Evolutionary conservation across 176 grass and related monocot species (phyloP).

Genomic region (Phragmites australis): DNA sequence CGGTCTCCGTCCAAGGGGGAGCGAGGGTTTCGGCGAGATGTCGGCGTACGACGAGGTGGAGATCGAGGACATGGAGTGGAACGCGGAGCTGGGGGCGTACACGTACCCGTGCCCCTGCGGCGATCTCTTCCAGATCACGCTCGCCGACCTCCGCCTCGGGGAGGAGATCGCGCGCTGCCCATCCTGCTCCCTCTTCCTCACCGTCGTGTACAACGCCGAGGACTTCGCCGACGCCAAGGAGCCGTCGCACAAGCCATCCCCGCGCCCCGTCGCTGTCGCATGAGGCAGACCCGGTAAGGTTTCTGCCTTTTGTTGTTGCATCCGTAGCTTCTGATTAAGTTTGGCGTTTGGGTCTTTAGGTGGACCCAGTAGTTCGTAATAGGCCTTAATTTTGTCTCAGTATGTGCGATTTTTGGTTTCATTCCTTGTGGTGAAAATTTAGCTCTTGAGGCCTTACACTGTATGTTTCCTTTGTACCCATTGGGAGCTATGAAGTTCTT

Average conservation of each 20-base stretch:
- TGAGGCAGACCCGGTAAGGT: conserved; percentile 48
- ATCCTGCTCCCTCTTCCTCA: conserved; percentile 93
- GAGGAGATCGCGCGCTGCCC: conserved; percentile 97
- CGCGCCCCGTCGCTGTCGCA: conserved; percentile 60
- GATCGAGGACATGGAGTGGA: conserved; percentile 99
- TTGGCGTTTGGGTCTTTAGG: too few relatives aligned
- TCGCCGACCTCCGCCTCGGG: conserved; percentile 80
- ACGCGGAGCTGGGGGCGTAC: conserved; percentile 68
- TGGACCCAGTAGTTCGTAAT: too few relatives aligned
- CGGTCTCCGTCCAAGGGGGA: background rate
- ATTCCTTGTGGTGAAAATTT: background rate
- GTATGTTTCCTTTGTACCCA: background rate
- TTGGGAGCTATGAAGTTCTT: background rate
- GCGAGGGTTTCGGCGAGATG: conserved; percentile 52
- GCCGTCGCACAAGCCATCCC: conserved; percentile 49
- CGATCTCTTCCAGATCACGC: conserved; percentile 92
- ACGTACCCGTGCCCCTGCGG: conserved; percentile 98
- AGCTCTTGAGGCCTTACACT: background rate
- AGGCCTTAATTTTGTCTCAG: background rate
- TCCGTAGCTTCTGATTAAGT: too few relatives aligned
- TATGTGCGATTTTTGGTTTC: background rate
- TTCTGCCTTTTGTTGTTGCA: too few relatives aligned
- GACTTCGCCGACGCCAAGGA: conserved; percentile 72
- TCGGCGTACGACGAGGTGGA: conserved; percentile 99
- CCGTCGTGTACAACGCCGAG: conserved; percentile 91